Conservation (phyloP, 108 stramenopile species). For the Skeletonema potamos region DNA sequence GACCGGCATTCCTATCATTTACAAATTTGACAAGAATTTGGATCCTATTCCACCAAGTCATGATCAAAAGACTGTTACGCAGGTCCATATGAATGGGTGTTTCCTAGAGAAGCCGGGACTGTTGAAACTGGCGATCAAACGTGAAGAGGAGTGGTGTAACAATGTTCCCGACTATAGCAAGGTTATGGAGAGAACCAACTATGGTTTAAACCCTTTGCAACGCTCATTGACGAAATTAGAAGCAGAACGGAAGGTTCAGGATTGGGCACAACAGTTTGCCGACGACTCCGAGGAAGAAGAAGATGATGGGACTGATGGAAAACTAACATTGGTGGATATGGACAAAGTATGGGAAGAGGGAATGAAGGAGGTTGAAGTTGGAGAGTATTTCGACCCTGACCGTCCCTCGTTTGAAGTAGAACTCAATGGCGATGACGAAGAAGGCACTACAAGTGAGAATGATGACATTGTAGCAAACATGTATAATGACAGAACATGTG, state of each 20-base stretch:
- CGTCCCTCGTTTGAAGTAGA: constrained; percentile 40
- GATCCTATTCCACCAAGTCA: constrained; percentile 56
- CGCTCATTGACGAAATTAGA: constrained; percentile 72
- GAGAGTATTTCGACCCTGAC: constrained; percentile 66
- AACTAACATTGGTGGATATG: constrained; percentile 49
- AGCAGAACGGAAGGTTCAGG: constrained; percentile 66
- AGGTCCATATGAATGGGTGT: constrained; percentile 79
- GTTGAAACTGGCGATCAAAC: constrained; percentile 79
- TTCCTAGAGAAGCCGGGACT: constrained; percentile 90
- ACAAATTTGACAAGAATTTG: constrained; percentile 80
- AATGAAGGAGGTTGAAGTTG: constrained; percentile 47
- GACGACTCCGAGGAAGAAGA: constrained; percentile 50
- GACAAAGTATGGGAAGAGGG: constrained; percentile 60
- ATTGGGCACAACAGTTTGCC: constrained; percentile 79
- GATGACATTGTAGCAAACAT: constrained; percentile 21
- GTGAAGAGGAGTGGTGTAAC: constrained; percentile 78
- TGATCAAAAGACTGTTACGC: constrained; percentile 57
- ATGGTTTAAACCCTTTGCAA: constrained; percentile 64
- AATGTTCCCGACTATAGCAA: constrained; percentile 80
- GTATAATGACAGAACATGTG: constrained; percentile 45
- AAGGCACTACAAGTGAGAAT: neutral
- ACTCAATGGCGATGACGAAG: constrained; percentile 11
- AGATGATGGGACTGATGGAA: constrained; percentile 83
- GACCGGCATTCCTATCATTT: constrained; percentile 93
- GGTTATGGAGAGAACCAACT: constrained; percentile 50